Evolutionary conservation across 352 stramenopile genomes (phyloP).

Genomic region (Pythium diclinum): DNA sequence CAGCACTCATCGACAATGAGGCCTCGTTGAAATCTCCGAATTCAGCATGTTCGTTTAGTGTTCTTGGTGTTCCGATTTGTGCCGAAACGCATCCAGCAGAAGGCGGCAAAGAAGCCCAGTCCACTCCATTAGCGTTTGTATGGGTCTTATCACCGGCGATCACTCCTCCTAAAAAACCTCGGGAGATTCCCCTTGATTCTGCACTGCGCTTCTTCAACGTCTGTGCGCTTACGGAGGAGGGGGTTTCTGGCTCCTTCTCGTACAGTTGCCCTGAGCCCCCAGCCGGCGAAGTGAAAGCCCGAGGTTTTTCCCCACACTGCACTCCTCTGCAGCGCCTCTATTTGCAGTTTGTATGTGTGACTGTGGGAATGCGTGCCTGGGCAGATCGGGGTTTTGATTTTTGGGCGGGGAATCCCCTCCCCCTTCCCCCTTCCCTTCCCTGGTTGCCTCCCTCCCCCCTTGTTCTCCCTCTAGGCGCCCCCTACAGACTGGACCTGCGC

Average conservation of each 20-base stretch:
- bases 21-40: slow-evolving; percentile 17
- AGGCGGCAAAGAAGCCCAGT: slow-evolving; percentile 14
- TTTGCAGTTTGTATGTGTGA: slow-evolving; percentile 30
- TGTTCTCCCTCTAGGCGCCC: slow-evolving; percentile 7
- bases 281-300: slow-evolving; percentile 24
- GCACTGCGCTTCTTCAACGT: slow-evolving; percentile 37
- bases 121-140: slow-evolving; percentile 26
- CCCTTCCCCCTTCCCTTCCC: slow-evolving; percentile 12
- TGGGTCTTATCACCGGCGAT: slow-evolving; percentile 11
- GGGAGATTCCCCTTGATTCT: slow-evolving; percentile 36
- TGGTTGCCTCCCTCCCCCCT: background rate
- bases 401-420: slow-evolving; percentile 24
- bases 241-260: slow-evolving; percentile 36
- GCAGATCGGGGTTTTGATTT: slow-evolving; percentile 26
- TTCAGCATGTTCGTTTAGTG: slow-evolving; percentile 17
- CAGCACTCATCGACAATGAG: background rate
- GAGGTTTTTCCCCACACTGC: slow-evolving; percentile 26
- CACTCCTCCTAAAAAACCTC: slow-evolving; percentile 43
- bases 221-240: slow-evolving; percentile 25
- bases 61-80: slow-evolving; percentile 11
- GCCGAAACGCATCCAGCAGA: background rate
- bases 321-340: background rate
- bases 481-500: slow-evolving; percentile 2
- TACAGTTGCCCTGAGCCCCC: slow-evolving; percentile 25
- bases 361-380: slow-evolving; percentile 16